Evolutionary conservation across 768 basidiomycete genomes (phyloP), one percentile per base, ranked within the genome.

Genomic region (Daedaleopsis sinensis): DNA sequence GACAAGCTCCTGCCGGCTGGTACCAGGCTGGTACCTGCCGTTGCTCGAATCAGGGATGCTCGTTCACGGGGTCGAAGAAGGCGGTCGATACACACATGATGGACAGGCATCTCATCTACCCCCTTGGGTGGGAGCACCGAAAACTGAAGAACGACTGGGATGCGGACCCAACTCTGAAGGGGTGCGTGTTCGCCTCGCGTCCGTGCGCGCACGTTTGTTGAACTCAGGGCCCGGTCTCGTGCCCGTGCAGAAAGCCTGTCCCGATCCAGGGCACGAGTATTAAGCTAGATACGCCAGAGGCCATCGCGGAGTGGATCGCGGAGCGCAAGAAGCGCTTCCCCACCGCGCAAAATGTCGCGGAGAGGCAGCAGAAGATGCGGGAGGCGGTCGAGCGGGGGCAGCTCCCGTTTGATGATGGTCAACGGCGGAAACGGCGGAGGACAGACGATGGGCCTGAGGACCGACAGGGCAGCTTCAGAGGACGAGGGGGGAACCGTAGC

Each of bases 271-370:
- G 95, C 5, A 96, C 94, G 2, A 86, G 78, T 36, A 72, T 96
- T 19, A 70, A 82, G 11, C 80, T 98, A 18, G 85, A 96, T 67
- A 88, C 91, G 0, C 92, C 90, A 9, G 94, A 94, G 68, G 84
- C 88, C 9, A 76, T 98, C 59, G 85, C 84, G 21, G 85, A 83
- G 36, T 98, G 96, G 96, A 84, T 96, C 51, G 86, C 84, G 15
- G 96, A 98, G 69, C 87, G 96, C 44, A 95, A 86, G 74, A 87
- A 84, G 66, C 85, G 90, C 16, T 98, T 90, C 80, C 96, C 96
- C 12, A 91, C 87, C 18, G 71, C 82, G 35, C 69, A 79, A 51
- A 83, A 85, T 24, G 80, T 93, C 1, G 84, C 84, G 59, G 93
- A 96, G 48, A 97, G 96, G 79, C 89, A 88, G 67, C 81, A 84